These are phyloP conservation scores for Ogataea neopini DNA, from an alignment of 805 yeast genomes.

Conservation along the genomic window DNA sequence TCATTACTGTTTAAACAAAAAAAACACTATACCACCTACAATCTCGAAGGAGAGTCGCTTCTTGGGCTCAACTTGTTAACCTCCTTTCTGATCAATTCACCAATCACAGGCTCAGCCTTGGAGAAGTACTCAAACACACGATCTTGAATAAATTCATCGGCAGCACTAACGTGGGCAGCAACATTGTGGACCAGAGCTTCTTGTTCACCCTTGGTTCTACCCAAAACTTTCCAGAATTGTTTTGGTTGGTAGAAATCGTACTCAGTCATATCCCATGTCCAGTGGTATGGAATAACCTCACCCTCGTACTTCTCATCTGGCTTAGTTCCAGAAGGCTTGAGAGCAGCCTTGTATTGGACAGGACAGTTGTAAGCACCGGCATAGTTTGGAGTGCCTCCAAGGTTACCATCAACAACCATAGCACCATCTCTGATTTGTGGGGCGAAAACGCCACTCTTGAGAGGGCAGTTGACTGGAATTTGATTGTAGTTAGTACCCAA, in stretches of 20 bases:
- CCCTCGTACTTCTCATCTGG: slow-evolving; percentile 36
- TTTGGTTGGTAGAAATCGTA: slow-evolving; percentile 78
- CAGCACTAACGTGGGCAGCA: slow-evolving; percentile 69
- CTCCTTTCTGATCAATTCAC: slow-evolving; percentile 65
- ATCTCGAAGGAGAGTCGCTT: slow-evolving; percentile 32
- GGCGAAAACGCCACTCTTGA: slow-evolving; percentile 51
- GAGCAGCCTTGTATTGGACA: slow-evolving; percentile 42
- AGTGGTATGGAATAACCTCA: slow-evolving; percentile 69
- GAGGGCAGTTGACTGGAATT: slow-evolving; percentile 89
- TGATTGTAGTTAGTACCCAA: slow-evolving; percentile 75
- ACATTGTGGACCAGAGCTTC: slow-evolving; percentile 80
- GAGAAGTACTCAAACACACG: slow-evolving; percentile 74
- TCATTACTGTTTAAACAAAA: background rate
- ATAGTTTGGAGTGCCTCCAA: slow-evolving; percentile 78
- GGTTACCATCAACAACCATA: slow-evolving; percentile 67
- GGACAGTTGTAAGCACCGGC: slow-evolving; percentile 55
- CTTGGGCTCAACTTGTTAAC: slow-evolving; percentile 53
- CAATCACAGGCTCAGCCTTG: slow-evolving; percentile 70
- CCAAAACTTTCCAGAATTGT: slow-evolving; percentile 75
- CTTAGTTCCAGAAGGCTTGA: slow-evolving; percentile 34
- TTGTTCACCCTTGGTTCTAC: slow-evolving; percentile 80
- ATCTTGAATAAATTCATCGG: slow-evolving; percentile 76
- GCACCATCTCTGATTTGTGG: slow-evolving; percentile 86
- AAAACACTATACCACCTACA: slow-evolving; percentile 13
- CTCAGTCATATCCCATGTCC: slow-evolving; percentile 60